Evolutionary conservation across 139 green algal genomes (phyloP), one percentile per base, ranked within the genome.

Genomic region (Picochlorum sp.): DNA sequence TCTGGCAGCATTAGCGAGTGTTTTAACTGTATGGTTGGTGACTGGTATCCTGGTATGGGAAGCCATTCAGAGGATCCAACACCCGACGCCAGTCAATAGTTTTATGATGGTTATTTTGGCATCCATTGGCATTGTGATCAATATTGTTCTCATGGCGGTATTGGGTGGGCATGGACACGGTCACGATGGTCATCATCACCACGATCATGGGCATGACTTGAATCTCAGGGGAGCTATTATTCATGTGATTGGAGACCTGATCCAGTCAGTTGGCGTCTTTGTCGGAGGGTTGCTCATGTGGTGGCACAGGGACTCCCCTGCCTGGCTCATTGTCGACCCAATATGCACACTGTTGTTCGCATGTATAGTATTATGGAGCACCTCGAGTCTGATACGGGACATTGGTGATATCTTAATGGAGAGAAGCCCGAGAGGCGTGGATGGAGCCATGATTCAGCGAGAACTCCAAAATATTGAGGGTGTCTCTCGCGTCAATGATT

Each of bases 281-380:
- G 58, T 91, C 2, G 91, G 86, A 3, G 91, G 91, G 0, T 72
- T 67, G 4, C 62, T 96, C 37, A 97, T 97, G 62, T 97, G 91
- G 91, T 80, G 60, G 60, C 76, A 95, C 26, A 74, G 85, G 75
- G 83, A 83, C 55, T 75, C 89, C 65, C 75, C 77, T 3, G 51
- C 73, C n/a, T 77, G 57, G 63, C 70, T 52, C 28, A 63, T 85
- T 4, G 86, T 78, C 6, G 88, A 95, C 68, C 88, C 88, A 38
- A 84, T 97, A 49, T 97, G 91, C 80, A 97, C 91, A 14, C 94
- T 97, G 52, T 2, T 95, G 2, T 97, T 97, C 71, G 88, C 86
- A 4, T 15, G 84, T 5, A 68, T 97, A 52, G 91, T 97, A 68
- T 67, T 96, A 60, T 54, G 83, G 31, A 97, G 88, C 13, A 97